Base-by-base conservation (phyloP, 2,329 filamentous ascomycete genomes). In the Venturia oleaginea region DNA sequence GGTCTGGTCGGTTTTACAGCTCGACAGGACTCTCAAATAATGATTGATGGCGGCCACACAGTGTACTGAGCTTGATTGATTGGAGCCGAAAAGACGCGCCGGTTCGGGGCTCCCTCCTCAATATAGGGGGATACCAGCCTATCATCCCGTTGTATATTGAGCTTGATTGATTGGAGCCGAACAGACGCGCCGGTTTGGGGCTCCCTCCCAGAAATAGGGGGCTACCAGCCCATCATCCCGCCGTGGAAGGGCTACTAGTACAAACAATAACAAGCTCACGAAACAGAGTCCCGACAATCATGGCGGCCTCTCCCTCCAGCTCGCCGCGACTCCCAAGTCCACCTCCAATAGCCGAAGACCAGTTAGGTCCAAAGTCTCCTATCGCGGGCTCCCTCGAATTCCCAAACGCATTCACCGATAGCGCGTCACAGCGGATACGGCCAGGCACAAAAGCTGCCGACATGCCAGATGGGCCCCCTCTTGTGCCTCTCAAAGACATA, bases 251-350 rank as follows among this genome's bases (percentile, higher is more conserved):
- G 38, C 38, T 40, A 40, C n/a, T n/a, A n/a, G n/a, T n/a, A n/a
- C 13, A 10, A 40, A 40, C 38, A 40, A 40, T 40, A 13, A 40
- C 38, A 40, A 40, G 11, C 13, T 15, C 17, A 40, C 10, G 17
- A 15, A 40, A 15, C 13, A 40, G 11, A 11, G 38, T 40, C 38
- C 38, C 38, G 8, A 7, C 34, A 37, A 64, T 62, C 66, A 80
- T 80, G 78, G 72, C 79, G 67, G 77, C 81, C 38, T 79, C 77
- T 15, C 78, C 78, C 5, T 88, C 90, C 67, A 93, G 86, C 76
- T 97, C 92, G 59, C 93, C 94, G 68, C 89, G 94, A 73, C 86
- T 99, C 62, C 94, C 94, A 66, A 97, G 92, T 76, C 94, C 94
- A 66, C 94, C 94, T 65, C 94, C 94, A 40, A 88, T 95, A 65